Evolutionary conservation across 371 early-diverging fungal species (phyloP).

Genomic region (Apophysomyces elegans): DNA sequence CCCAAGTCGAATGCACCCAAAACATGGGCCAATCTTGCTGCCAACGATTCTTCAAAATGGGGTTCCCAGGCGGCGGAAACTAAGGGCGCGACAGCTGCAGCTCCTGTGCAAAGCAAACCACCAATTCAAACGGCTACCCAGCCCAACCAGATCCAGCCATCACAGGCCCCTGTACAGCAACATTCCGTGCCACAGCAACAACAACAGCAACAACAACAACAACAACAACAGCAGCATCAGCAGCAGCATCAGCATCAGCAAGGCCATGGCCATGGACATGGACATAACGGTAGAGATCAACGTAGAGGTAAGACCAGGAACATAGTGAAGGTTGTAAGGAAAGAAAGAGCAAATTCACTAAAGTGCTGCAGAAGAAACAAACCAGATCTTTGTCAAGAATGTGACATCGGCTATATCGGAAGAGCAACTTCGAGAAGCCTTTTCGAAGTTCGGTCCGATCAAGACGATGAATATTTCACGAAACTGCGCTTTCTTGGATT

Average conservation of each 20-base stretch:
- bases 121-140: background rate
- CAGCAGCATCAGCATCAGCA: slow-evolving; percentile 14
- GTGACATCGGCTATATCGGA: slow-evolving; percentile 26
- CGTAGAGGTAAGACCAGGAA: slow-evolving; percentile 11
- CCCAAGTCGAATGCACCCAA: slow-evolving; percentile 27
- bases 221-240: slow-evolving; percentile 17
- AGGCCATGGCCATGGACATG: slow-evolving; percentile 12
- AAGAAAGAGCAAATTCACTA: background rate
- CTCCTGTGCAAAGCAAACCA: slow-evolving; percentile 9
- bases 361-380: slow-evolving; percentile 24
- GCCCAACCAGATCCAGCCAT: slow-evolving; percentile 15
- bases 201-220: slow-evolving; percentile 7
- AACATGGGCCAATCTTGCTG: slow-evolving; percentile 55
- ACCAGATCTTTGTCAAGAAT: slow-evolving; percentile 35
- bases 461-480: slow-evolving; percentile 25
- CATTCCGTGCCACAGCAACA: background rate
- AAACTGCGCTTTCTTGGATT: slow-evolving; percentile 36
- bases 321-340: slow-evolving; percentile 3
- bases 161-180: slow-evolving; percentile 14
- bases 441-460: slow-evolving; percentile 34
- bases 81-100: slow-evolving; percentile 31
- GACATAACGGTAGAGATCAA: slow-evolving; percentile 13
- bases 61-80: slow-evolving; percentile 36
- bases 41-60: slow-evolving; percentile 45
- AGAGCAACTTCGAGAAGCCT: slow-evolving; percentile 32